These are phyloP conservation scores for Geotrichum phurueaensis DNA, from an alignment of 1,139 yeast species.

Conservation along the genomic window DNA sequence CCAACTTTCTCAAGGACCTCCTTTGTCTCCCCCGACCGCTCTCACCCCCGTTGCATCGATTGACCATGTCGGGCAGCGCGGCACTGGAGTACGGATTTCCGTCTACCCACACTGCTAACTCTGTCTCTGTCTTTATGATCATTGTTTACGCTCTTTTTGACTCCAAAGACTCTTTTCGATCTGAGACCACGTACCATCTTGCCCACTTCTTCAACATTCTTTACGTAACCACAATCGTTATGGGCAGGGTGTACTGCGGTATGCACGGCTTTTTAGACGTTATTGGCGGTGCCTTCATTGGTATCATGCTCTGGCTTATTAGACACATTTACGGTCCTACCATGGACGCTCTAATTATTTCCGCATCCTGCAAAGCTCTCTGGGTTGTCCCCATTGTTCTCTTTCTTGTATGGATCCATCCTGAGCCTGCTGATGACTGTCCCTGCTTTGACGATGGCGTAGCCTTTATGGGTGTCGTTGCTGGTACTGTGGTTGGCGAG, in stretches of 20 bases:
- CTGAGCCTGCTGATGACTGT: conserved; percentile 86
- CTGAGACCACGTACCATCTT: conserved; percentile 9
- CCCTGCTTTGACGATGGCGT: conserved; percentile 96
- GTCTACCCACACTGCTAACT: conserved; percentile 87
- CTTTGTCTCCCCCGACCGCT: conserved; percentile 88
- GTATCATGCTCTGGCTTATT: conserved; percentile 38
- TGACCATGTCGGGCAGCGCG: conserved; percentile 84
- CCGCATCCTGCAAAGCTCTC: conserved; percentile 35
- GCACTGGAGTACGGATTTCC: conserved; percentile 95
- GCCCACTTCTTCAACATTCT: conserved; percentile 30
- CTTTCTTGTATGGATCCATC: conserved; percentile 56
- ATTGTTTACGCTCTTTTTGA: conserved; percentile 32
- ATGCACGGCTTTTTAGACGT: conserved; percentile 94
- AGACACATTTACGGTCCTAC: conserved; percentile 23
- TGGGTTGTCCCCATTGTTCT: conserved; percentile 41
- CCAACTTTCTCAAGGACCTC: conserved; percentile 76
- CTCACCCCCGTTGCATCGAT: conserved; percentile 86
- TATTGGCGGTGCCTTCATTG: conserved; percentile 58
- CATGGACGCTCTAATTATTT: conserved; percentile 21
- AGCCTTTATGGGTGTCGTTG: conserved; percentile 83
- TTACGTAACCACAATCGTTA: conserved; percentile 61
- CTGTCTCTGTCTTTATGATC: conserved; percentile 66
- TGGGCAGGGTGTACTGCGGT: conserved; percentile 89
- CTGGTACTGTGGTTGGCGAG: conserved; percentile 62
- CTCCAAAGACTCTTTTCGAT: conserved; percentile 17